A percentile compares a stretch with the other conserved stretches of the same genome.
Conservation (phyloP, 1,284 basidiomycete genomes). For the Cutaneotrichosporon spelunceum region DNA sequence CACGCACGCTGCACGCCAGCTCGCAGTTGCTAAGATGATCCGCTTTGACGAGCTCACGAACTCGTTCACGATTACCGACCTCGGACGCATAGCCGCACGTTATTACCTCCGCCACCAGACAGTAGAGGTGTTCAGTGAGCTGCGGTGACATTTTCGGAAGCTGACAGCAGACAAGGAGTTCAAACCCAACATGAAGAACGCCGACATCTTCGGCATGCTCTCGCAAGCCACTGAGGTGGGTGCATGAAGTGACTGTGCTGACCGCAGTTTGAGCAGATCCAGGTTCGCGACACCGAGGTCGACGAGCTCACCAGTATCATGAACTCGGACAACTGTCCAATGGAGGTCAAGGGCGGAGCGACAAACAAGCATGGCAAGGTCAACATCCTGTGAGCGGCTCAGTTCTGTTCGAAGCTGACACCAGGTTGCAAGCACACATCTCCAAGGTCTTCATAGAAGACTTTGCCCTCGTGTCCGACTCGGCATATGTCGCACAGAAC, state of each 20-base stretch:
- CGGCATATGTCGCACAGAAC: slow-evolving; percentile 87
- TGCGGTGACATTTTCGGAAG: not conserved
- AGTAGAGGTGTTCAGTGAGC: slow-evolving; percentile 75
- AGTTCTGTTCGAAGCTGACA: not conserved
- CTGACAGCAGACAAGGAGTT: slow-evolving; percentile 61
- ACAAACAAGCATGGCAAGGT: slow-evolving; percentile 85
- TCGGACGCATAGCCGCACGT: slow-evolving; percentile 91
- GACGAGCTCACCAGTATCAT: slow-evolving; percentile 75
- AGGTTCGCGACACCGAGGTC: slow-evolving; percentile 84
- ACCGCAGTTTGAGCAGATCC: slow-evolving; percentile 84
- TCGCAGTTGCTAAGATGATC: slow-evolving; percentile 82
- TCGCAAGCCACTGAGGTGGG: slow-evolving; percentile 84
- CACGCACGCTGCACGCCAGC: slow-evolving; percentile 64
- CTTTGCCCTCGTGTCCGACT: slow-evolving; percentile 95
- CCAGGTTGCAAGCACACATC: slow-evolving; percentile 77
- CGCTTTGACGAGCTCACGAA: slow-evolving; percentile 64
- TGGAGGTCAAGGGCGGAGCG: slow-evolving; percentile 67
- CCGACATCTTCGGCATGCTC: slow-evolving; percentile 82
- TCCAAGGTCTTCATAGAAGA: slow-evolving; percentile 79
- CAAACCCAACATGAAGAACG: slow-evolving; percentile 83
- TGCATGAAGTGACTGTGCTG: slow-evolving; percentile 1
- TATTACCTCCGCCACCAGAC: slow-evolving; percentile 90
- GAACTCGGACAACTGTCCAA: slow-evolving; percentile 65
- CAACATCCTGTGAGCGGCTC: slow-evolving; percentile 66
- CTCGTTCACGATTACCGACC: slow-evolving; percentile 71